Evolutionary conservation across 176 grass and related monocot species (phyloP).

Genomic region (Aegilops bicornis): DNA sequence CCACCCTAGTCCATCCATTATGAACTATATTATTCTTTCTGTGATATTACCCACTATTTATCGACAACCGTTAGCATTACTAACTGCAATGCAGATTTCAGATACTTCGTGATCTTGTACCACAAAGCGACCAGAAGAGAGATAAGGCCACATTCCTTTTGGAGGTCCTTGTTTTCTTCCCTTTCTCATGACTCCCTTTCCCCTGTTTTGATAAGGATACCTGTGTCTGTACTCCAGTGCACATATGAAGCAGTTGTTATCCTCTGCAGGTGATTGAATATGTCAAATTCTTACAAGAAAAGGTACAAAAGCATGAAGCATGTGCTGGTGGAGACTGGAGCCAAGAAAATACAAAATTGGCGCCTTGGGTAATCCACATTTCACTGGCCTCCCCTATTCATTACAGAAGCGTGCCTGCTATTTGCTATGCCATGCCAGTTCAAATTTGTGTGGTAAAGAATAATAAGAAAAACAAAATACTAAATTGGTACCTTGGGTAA

Average conservation of each 20-base stretch:
- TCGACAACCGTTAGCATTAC: not conserved
- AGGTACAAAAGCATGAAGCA: constrained; percentile 52
- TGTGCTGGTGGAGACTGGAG: constrained; percentile 38
- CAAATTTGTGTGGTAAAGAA: too few relatives aligned
- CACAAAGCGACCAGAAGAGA: constrained; percentile 69
- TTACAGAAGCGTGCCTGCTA: not conserved
- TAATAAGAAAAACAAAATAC: constrained; percentile 26
- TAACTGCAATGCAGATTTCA: constrained; percentile 59
- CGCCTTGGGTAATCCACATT: constrained; percentile 55
- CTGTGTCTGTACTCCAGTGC: not conserved
- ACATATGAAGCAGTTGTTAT: not conserved
- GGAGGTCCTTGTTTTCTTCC: constrained; percentile 37
- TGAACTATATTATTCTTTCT: not conserved
- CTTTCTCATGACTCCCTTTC: not conserved
- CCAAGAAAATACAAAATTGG: constrained; percentile 57
- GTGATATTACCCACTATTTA: not conserved
- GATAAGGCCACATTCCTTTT: constrained; percentile 63
- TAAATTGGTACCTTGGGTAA: constrained; percentile 64
- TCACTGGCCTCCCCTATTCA: not conserved
- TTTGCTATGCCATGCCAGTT: not conserved
- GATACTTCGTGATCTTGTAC: constrained; percentile 69
- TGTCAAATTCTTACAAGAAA: constrained; percentile 73
- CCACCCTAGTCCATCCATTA: not conserved
- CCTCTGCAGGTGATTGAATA: constrained; percentile 63
- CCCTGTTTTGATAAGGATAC: not conserved